Base-by-base conservation (phyloP, 2,329 filamentous ascomycete species). In the Hymenoscyphus scutula region DNA sequence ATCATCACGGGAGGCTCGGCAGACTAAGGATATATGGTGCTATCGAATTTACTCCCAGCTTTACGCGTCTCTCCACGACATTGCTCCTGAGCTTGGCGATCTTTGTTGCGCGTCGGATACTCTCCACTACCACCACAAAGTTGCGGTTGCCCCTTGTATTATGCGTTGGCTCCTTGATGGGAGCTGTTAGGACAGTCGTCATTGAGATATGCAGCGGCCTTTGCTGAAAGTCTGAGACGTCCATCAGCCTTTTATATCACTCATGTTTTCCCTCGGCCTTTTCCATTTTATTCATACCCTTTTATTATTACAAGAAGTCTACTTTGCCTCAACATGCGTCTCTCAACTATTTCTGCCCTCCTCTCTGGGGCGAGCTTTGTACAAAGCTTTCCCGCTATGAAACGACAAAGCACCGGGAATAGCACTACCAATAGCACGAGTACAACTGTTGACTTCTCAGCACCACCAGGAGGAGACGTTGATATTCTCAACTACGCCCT, bases 401-500 rank as follows among this genome's bases (percentile, higher is more conserved):
- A 65, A 30, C 62, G 66, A 45, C 34, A 37, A 17, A 5, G 5
- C 34, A 5, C 34, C 11, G 38, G n/a, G 8, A 45, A 45, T 19
- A 45, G 17, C 17, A 45, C 38, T 6, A 23, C 38, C n/a, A 45
- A 45, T 8, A 23, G 5, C 19, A 30, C 60, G 53, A 56, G 51
- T 6, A 56, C 34, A 30, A 63, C 64, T 23, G 58, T 61, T 45
- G 67, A 69, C 61, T 68, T 60, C 58, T 60, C 60, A 23, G 51
- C 68, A 48, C 67, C 68, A 25, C 64, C 64, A 41, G 63, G 64
- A 59, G 66, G 64, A 13, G 64, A 69, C 38, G 58, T 66, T 54
- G 70, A 34, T 4, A 79, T 80, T 58, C 74, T 80, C 62, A 78
- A 79, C 73, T 80, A 80, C 53, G 79, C 79, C n/a, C 71, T 81